phyloP scores from a whole-genome alignment of 1,284 basidiomycete species.

The Vanrija sp. region DNA sequence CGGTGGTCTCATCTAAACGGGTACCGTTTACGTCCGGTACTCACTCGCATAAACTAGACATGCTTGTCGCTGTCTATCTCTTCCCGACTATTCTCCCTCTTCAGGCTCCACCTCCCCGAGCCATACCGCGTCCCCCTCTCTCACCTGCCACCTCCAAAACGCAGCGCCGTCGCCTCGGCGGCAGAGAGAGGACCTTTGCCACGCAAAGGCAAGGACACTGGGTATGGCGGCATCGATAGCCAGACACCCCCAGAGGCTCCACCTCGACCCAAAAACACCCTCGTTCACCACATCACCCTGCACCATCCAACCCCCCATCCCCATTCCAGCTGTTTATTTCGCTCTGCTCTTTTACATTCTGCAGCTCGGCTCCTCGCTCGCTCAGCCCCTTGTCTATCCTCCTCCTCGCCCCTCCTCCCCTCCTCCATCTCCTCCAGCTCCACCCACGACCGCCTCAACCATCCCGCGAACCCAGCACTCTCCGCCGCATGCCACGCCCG shows the following conservation, averaged over 20 bases:
- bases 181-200: conserved; percentile 37
- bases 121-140: conserved; percentile 35
- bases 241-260: conserved; percentile 21
- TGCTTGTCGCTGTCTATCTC: conserved; percentile 35
- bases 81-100: conserved; percentile 12
- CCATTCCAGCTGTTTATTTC: not conserved
- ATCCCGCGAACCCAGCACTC: conserved; percentile 39
- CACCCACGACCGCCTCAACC: conserved; percentile 49
- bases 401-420: not conserved
- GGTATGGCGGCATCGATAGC: conserved; percentile 44
- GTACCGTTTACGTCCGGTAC: not conserved
- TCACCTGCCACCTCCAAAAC: conserved; percentile 34
- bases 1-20: conserved; percentile 38
- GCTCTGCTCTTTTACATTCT: no score
- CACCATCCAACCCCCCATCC: conserved; percentile 14
- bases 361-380: no score
- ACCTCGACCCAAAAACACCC: not conserved
- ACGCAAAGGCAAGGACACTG: conserved; percentile 44
- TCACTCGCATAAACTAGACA: conserved; percentile 26
- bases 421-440: conserved; percentile 1
- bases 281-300: conserved; percentile 9
- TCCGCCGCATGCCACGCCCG: not conserved
- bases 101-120: conserved; percentile 34
- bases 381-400: conserved; percentile 1
- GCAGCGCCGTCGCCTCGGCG: conserved; percentile 44